Evolutionary conservation across 2,329 filamentous ascomycete species (phyloP), one percentile per base, ranked within the genome.

Genomic region (Venturia pyrina): DNA sequence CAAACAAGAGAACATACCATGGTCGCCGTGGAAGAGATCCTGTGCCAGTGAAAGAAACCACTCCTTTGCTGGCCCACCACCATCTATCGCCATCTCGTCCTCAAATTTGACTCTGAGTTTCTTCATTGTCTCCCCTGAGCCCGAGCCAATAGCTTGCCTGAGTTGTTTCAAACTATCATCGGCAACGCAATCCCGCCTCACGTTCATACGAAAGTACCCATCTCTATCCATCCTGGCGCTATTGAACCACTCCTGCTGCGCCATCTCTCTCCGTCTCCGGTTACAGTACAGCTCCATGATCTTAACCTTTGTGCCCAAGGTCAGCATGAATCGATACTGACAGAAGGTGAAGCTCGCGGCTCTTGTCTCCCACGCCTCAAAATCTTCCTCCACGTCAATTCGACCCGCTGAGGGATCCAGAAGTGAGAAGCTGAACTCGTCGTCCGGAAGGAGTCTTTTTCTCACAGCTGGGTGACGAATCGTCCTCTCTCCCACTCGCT

Each of bases 71-170:
- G 96, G 80, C 0, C 93, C 93, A 46, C 93, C 93, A 5, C 89
- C 91, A 78, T 97, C 93, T 63, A 96, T 87, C 5, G 93, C 93
- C 76, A 97, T 93, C 77, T 97, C 93, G 41, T 91, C 92, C 41
- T 84, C 82, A 70, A 97, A 97, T 67, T 89, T 87, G 67, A 97
- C 95, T 21, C 89, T 86, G 37, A 97, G 79, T 0, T 89, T 90
- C 75, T 96, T 97, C 75, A 96, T 96, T 74, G 96, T 87, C 68
- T 96, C 92, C 71, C 93, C 90, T 64, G 87, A 85, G 15, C 89
- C 87, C 65, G 88, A 86, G 17, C 91, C 90, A 64, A 96, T 88
- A 32, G 91, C 89, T 76, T 93, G 89, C 72, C 91, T 92, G 40
- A 97, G 91, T 43, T 88, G 85, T 68, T 88, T 89, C 37, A 97